Evolutionary conservation across 305 asterid genomes (phyloP).

Genomic region (Fraxinus sp.): DNA sequence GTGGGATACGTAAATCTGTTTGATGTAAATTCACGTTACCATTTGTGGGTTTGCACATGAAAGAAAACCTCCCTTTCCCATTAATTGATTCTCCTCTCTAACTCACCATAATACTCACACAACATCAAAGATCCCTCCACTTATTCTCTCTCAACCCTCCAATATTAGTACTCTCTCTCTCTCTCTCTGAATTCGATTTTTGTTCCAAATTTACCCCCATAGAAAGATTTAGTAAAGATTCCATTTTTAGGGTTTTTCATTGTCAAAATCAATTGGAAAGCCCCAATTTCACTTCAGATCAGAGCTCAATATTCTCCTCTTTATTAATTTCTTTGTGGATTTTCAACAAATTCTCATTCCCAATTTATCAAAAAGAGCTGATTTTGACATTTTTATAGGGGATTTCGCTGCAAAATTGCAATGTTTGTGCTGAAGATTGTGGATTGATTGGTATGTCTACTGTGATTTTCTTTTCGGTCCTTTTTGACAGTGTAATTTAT

Average conservation of each 20-base stretch:
- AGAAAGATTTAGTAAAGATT: slow-evolving; percentile 19
- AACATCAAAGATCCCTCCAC: slow-evolving; percentile 25
- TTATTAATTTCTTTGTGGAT: slow-evolving; percentile 19
- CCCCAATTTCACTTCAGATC: slow-evolving; percentile 25
- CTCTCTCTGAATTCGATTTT: slow-evolving; percentile 10
- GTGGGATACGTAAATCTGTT: not conserved
- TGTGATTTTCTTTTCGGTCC: slow-evolving; percentile 26
- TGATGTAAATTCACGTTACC: not conserved
- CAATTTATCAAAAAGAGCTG: slow-evolving; percentile 23
- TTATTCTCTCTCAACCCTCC: slow-evolving; percentile 13
- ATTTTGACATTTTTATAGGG: slow-evolving; percentile 14
- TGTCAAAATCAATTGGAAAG: slow-evolving; percentile 23
- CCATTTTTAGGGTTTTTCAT: slow-evolving; percentile 33
- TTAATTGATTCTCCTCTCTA: slow-evolving; percentile 20
- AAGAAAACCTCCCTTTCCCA: slow-evolving; percentile 28
- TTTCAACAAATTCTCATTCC: slow-evolving; percentile 17
- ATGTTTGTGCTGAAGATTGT: slow-evolving; percentile 4
- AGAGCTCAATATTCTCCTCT: slow-evolving; percentile 19
- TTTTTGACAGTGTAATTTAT: slow-evolving; percentile 2
- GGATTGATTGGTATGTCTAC: slow-evolving; percentile 27
- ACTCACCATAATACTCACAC: slow-evolving; percentile 18
- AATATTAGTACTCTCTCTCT: not conserved
- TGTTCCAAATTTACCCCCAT: slow-evolving; percentile 20
- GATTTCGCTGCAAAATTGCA: slow-evolving; percentile 16
- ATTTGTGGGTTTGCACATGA: slow-evolving; percentile 29